These are phyloP conservation scores for Wickerhamiella hasegawae DNA, from an alignment of 805 yeast genomes.

Conservation along the genomic window DNA sequence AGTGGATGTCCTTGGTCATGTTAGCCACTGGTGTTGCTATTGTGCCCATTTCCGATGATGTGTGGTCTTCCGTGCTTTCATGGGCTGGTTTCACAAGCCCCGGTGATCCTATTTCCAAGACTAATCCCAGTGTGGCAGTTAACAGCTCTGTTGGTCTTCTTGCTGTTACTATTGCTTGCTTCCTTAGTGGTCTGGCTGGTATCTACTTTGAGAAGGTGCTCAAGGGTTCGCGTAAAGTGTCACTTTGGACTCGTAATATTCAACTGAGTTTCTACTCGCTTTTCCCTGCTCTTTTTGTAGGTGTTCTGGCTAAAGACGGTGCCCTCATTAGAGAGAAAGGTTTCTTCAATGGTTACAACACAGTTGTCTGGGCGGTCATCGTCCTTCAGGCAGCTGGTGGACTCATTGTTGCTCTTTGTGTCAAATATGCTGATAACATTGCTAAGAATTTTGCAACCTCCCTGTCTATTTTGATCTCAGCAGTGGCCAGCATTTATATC, in stretches of 20 bases:
- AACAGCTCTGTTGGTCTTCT: conserved; percentile 18
- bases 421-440: conserved; percentile 28
- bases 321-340: conserved; percentile 21
- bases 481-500: conserved; percentile 23
- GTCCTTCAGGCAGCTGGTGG: conserved; percentile 27
- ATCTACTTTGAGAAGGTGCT: conserved; percentile 28
- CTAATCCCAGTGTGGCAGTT: neutral
- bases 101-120: neutral
- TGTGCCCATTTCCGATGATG: conserved; percentile 24
- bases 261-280: conserved; percentile 26
- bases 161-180: conserved; percentile 25
- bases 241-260: conserved; percentile 27
- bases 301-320: conserved; percentile 24
- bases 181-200: conserved; percentile 27
- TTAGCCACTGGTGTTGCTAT: conserved; percentile 26
- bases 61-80: neutral
- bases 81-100: neutral
- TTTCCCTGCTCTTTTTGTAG: conserved; percentile 25
- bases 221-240: conserved; percentile 22
- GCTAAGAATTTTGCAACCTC: conserved; percentile 29
- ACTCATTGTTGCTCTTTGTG: conserved; percentile 27
- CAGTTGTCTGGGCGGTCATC: conserved; percentile 25
- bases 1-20: conserved; percentile 24
- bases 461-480: conserved; percentile 25
- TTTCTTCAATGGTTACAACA: conserved; percentile 26